Base-by-base conservation (phyloP, 345 rosid species). In the Aethionema arabicum region DNA sequence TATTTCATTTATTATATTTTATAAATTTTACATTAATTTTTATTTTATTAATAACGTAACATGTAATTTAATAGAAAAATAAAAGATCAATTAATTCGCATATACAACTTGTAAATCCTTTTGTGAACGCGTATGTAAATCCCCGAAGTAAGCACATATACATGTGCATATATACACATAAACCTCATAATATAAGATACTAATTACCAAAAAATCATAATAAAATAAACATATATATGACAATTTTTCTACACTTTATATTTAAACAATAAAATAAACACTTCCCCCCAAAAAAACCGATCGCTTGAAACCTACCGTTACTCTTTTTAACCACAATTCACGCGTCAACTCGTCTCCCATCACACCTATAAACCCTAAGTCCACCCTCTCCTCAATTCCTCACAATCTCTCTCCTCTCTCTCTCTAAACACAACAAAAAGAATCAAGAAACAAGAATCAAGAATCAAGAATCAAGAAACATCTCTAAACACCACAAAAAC, bases 341-440 rank as follows among this genome's bases (percentile, higher is more conserved):
- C 70, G 81, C 74, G 89, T 90, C 97, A 90, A 83, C 83, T 66
- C 72, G 46, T 53, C 48, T 55, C 36, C 27, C 44, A 15, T 47
- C 60, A 50, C 72, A 65, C 35, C 65, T 81, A 83, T 81, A 82
- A 82, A 77, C 44, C 75, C 73, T 32, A 58, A 68, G 31, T 66
- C 80, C 67, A 59, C 58, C 41, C 5, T 65, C 69, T 67, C 21
- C 62, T 14, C 66, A 56, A 40, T 69, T 66, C 49, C 36, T 46
- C 58, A 42, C 59, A 56, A n/a, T 9, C n/a, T 45, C 55, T 50
- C 59, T 5, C 39, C 53, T 46, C 60, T 60, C 48, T 44, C 62
- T 32, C 51, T 64, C 62, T 47, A 37, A 4, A 16, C 61, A 70
- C 56, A 66, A 33, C 59, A 35, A 42, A 62, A 57, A 40, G 46